These are phyloP conservation scores for Comarum palustre DNA, from an alignment of 306 rosid species.

Conservation along the genomic window DNA sequence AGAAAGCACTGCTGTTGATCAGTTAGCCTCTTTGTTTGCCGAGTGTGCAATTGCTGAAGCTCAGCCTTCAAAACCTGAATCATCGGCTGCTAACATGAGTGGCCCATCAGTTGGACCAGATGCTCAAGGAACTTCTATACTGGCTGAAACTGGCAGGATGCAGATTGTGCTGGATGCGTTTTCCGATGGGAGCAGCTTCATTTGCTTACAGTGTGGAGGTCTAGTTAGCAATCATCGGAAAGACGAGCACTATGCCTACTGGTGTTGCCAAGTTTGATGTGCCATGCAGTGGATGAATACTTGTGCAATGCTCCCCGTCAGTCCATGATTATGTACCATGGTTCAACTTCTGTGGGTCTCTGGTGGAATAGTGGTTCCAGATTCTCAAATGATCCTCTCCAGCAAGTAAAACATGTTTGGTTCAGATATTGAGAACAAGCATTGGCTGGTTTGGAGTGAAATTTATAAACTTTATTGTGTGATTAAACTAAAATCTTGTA, in stretches of 20 bases:
- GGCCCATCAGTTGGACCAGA: conserved; percentile 31
- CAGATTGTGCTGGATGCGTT: conserved; percentile 88
- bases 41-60: conserved; percentile 96
- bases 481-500: conserved; percentile 26
- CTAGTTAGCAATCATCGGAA: conserved; percentile 83
- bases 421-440: conserved; percentile 21
- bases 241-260: conserved; percentile 81
- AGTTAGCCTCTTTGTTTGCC: conserved; percentile 86
- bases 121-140: conserved; percentile 59
- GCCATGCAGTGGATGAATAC: conserved; percentile 5
- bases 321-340: conserved; percentile 16
- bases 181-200: conserved; percentile 93
- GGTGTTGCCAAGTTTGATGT: conserved; percentile 65
- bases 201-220: conserved; percentile 94
- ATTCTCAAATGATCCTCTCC: not conserved
- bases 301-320: conserved; percentile 23
- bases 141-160: conserved; percentile 85
- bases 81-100: conserved; percentile 20
- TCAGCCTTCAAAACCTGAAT: conserved; percentile 48
- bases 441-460: conserved; percentile 22
- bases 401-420: conserved; percentile 13
- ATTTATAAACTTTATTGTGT: conserved; percentile 17
- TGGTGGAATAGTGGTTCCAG: not conserved
- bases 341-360: not conserved
- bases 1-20: conserved; percentile 67